Base-by-base conservation (phyloP, 169 alveolate genomes). In the Besnoitia besnoiti region DNA sequence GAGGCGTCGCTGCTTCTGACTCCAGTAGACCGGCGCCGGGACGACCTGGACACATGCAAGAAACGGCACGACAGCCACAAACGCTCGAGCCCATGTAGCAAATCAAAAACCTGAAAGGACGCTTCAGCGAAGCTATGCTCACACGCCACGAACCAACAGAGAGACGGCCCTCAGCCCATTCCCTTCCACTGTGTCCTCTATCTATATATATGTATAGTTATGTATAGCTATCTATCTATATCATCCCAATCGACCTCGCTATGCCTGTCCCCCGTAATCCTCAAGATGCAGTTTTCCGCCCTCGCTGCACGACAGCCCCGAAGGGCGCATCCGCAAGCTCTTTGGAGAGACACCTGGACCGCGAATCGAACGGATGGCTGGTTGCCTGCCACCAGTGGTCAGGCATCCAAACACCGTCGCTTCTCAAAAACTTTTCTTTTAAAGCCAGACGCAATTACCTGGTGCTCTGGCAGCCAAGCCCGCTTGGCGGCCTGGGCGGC, bases 1-100 rank as follows among this genome's bases (percentile, higher is more conserved):
- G 37, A 87, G 59, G 40, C 91, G 91, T 35, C 91, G 49, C 40
- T 21, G 35, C 62, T 87, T 51, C 33, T 76, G 91, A 42, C 91
- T 87, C 79, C 61, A 87, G n/a, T 87, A 62, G 4, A 49, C 67
- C 30, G 91, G 91, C 0, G 91, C 91, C n/a, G 85, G 37, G 33
- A 87, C 76, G 3, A 87, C 85, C 91, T 87, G 39, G 59, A 82
- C 76, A n/a, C 14, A 82, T 42, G 39, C 49, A 42, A n/a, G 90
- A 30, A 44, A 40, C 27, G 10, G 40, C 30, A 19, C 7, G 1
- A 42, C 27, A 82, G 55, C 44, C 8, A 39, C 16, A 33, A 51
- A 51, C 14, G 67, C n/a, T n/a, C n/a, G n/a, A n/a, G n/a, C n/a
- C n/a, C n/a, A n/a, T n/a, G n/a, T n/a, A n/a, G n/a, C n/a, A n/a